phyloP scores from a whole-genome alignment of 805 yeast genomes.

The Lachancea meyersii region DNA sequence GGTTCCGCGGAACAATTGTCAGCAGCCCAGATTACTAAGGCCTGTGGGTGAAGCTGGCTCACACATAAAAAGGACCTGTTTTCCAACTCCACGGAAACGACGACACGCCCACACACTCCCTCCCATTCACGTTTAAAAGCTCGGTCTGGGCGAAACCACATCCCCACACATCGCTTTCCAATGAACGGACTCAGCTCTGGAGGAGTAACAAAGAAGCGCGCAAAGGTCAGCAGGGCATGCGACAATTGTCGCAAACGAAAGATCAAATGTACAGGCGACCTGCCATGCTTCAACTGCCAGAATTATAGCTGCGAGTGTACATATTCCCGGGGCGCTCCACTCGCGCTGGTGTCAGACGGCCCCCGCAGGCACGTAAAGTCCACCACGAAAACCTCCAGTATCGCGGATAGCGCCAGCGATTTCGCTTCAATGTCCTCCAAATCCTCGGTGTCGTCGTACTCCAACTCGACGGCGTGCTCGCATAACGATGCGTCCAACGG shows the following conservation, averaged over 20 bases:
- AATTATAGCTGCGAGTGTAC: constrained; percentile 29
- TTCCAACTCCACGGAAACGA: too few species aligned
- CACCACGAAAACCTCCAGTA: not conserved
- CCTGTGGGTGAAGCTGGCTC: too few species aligned
- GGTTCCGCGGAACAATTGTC: too few species aligned
- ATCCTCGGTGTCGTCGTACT: not conserved
- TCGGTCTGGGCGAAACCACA: too few species aligned
- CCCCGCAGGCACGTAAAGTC: not conserved
- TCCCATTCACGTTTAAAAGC: too few species aligned
- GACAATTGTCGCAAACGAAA: constrained; percentile 32
- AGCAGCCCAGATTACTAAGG: too few species aligned
- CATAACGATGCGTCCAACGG: constrained; percentile 9
- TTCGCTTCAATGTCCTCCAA: not conserved
- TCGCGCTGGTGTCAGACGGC: not conserved
- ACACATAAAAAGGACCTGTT: too few species aligned
- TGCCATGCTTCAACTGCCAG: constrained; percentile 30
- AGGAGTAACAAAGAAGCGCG: constrained; percentile 7
- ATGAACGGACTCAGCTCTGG: too few species aligned
- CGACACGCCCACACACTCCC: too few species aligned
- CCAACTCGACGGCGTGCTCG: not conserved
- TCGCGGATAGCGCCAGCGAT: not conserved
- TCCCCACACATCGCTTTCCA: too few species aligned
- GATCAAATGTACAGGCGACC: constrained; percentile 31
- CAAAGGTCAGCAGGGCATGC: constrained; percentile 26
- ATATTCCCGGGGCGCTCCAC: constrained; percentile 6